phyloP scores from a whole-genome alignment of 352 stramenopile species.

The Phytophthora fragariae region DNA sequence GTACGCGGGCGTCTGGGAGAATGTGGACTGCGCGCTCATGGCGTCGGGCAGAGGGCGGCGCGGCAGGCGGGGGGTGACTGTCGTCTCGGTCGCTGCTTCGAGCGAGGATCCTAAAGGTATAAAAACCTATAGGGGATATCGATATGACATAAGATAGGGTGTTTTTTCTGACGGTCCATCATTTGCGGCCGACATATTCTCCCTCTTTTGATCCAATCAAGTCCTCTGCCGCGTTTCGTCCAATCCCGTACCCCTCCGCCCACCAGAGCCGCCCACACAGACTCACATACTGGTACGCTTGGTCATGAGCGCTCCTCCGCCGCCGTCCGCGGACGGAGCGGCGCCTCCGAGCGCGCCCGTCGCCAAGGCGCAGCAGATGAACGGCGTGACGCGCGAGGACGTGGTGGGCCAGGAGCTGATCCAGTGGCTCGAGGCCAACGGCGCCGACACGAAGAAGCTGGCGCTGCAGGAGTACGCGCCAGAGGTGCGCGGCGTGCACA shows the following conservation, averaged over 20 bases:
- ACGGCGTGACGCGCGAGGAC: slow-evolving; percentile 33
- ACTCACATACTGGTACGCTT: slow-evolving; percentile 11
- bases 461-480: slow-evolving; percentile 90
- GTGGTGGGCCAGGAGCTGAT: slow-evolving; percentile 73
- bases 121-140: no score
- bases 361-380: slow-evolving; percentile 3
- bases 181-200: no score
- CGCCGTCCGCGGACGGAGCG: slow-evolving; percentile 11
- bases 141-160: no score
- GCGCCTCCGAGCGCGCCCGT: slow-evolving; percentile 4
- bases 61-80: not conserved
- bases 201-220: no score
- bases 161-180: no score
- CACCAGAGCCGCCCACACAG: no score
- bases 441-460: slow-evolving; percentile 83
- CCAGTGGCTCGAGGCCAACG: slow-evolving; percentile 75
- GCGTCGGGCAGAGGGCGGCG: slow-evolving; percentile 5
- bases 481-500: slow-evolving; percentile 94
- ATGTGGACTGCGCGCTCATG: slow-evolving; percentile 82
- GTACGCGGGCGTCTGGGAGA: slow-evolving; percentile 80
- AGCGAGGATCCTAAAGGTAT: no score
- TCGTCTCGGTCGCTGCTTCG: no score
- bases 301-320: slow-evolving; percentile 45
- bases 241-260: no score
- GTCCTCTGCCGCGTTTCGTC: no score